Percentiles rank a stretch among this genome's conserved stretches.
Evolutionary conservation across 768 basidiomycete genomes (phyloP).

Genomic region (Boletus subparvulus): DNA sequence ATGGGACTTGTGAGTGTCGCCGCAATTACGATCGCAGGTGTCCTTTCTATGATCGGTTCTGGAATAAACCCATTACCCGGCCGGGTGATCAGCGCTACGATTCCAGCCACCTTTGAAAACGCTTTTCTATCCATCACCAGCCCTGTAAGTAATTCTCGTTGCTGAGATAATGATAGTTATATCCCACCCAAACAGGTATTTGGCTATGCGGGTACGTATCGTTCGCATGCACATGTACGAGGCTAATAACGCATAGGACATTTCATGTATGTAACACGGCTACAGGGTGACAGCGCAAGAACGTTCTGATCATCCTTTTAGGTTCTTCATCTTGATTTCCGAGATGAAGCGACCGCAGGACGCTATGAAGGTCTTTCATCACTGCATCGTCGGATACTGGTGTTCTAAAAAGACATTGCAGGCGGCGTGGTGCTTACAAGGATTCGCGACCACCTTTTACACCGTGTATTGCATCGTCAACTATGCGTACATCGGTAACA

Average conservation of each 20-base stretch:
- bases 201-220: slow-evolving; percentile 9
- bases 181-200: not conserved
- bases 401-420: not conserved
- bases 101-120: slow-evolving; percentile 43
- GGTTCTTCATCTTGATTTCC: slow-evolving; percentile 60
- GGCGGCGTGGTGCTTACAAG: slow-evolving; percentile 54
- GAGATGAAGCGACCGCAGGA: slow-evolving; percentile 53
- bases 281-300: not conserved
- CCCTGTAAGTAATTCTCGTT: not conserved
- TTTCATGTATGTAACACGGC: slow-evolving; percentile 43
- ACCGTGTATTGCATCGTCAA: slow-evolving; percentile 43
- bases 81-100: slow-evolving; percentile 29
- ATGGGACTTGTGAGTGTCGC: slow-evolving; percentile 40
- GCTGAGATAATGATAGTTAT: not conserved
- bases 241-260: slow-evolving; percentile 37
- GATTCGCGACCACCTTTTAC: slow-evolving; percentile 52
- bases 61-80: slow-evolving; percentile 45
- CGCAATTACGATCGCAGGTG: slow-evolving; percentile 44
- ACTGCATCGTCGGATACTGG: slow-evolving; percentile 4
- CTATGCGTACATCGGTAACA: slow-evolving; percentile 48
- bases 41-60: slow-evolving; percentile 52
- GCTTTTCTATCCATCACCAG: slow-evolving; percentile 5
- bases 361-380: slow-evolving; percentile 49
- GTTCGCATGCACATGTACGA: not conserved
- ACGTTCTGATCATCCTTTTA: slow-evolving; percentile 17